Evolutionary conservation across 176 grass and related monocot species (phyloP), one percentile per base, ranked within the genome.

Genomic region (Aegilops bicornis): DNA sequence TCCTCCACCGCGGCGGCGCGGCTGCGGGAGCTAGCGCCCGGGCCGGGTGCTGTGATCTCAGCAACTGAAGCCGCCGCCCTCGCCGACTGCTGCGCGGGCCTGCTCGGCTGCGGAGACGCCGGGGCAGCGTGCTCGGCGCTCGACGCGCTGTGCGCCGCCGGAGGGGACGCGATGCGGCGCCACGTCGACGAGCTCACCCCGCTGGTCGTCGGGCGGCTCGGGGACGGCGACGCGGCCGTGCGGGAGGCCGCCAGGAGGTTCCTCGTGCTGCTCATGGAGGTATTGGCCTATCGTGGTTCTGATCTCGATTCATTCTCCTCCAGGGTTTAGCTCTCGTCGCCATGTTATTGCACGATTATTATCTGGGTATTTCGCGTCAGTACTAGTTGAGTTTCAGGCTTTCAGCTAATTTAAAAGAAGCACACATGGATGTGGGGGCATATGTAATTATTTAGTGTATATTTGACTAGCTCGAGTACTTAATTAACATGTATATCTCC

Each of bases 191-290:
- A 78, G 60, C 79, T 92, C 69, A 81, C 85, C 5, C 90, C 88
- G 47, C 42, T 92, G 30, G 90, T 95, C 40, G 73, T 95, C 2
- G 90, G 33, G 59, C 43, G 72, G 73, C 90, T 95, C 17, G 85
- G 93, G 15, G 90, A 95, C 81, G 88, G 69, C 16, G 84, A 89
- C 72, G 79, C 90, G 61, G 85, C 76, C 66, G 88, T 92, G 39
- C 83, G 93, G 87, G 93, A 95, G 82, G 90, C 90, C 31, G 86
- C 93, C 25, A 92, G 90, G 88, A 92, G 78, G 33, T 92, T 90
- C 84, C 82, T 95, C 76, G 66, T 95, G 40, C 83, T 79, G 79
- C 90, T 92, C 77, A 95, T 95, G 90, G 90, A 92, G 93, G 93
- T 95, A 94, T 33, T 73, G 70, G 10, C 22, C 4, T 73, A 24